Conservation (phyloP, 2,329 filamentous ascomycete genomes). For the Hymenoscyphus infarciens region DNA sequence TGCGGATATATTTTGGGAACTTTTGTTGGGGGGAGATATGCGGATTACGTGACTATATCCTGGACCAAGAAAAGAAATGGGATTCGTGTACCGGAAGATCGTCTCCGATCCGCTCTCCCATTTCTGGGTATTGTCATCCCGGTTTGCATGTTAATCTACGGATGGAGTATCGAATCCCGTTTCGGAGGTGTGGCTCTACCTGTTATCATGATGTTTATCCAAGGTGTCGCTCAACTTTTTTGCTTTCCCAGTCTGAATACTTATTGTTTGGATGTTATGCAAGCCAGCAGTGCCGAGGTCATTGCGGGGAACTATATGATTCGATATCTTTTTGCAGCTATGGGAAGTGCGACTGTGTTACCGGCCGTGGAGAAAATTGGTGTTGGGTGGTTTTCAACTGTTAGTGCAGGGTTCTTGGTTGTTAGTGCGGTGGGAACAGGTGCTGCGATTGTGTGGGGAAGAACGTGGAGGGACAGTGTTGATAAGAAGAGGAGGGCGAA, state of each 20-base stretch:
- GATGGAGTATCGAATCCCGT: constrained; percentile 53
- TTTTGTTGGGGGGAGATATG: constrained; percentile 70
- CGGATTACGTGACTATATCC: constrained; percentile 61
- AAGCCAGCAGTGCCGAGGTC: constrained; percentile 65
- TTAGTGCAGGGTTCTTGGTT: constrained; percentile 57
- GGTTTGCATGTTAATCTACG: constrained; percentile 63
- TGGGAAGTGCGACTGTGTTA: constrained; percentile 67
- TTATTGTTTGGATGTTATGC: constrained; percentile 82
- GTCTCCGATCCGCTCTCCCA: constrained; percentile 55
- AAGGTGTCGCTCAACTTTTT: constrained; percentile 71
- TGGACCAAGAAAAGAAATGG: constrained; percentile 59
- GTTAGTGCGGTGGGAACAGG: constrained; percentile 26
- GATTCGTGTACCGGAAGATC: constrained; percentile 63
- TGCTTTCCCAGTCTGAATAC: constrained; percentile 75
- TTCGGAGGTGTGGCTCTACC: constrained; percentile 56
- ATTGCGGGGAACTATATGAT: constrained; percentile 78
- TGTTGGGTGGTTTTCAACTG: constrained; percentile 77
- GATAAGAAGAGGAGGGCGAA: constrained; percentile 45
- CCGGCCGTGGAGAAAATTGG: constrained; percentile 72
- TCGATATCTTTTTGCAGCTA: constrained; percentile 70
- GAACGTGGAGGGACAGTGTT: constrained; percentile 43
- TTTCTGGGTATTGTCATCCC: constrained; percentile 58
- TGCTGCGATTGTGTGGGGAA: constrained; percentile 30
- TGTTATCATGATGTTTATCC: constrained; percentile 69
- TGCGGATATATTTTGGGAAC: constrained; percentile 66